phyloP scores from a whole-genome alignment of 1,284 basidiomycete genomes.

The Schizophyllum amplum region DNA sequence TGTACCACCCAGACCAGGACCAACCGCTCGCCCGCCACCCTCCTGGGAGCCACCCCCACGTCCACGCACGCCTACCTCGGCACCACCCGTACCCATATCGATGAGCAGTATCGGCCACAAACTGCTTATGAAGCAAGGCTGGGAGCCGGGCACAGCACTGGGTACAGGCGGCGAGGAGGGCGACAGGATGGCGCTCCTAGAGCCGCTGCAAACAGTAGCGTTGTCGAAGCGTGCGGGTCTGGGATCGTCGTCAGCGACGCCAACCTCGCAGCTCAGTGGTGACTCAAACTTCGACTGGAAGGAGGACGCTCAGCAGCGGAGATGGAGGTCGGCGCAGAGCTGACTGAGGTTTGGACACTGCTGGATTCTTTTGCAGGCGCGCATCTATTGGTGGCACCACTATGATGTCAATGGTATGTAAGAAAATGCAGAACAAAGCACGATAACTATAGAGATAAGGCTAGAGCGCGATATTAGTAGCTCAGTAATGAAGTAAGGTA shows the following conservation, averaged over 20 bases:
- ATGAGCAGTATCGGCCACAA: constrained; percentile 58
- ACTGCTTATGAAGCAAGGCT: constrained; percentile 64
- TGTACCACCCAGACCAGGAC: constrained; percentile 7
- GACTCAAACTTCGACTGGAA: constrained; percentile 15
- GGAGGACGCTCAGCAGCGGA: constrained; percentile 20
- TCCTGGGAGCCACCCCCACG: constrained; percentile 11
- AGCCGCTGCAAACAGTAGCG: constrained; percentile 41
- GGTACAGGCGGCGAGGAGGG: constrained; percentile 29
- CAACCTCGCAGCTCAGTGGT: constrained; percentile 8
- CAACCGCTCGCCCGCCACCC: background rate
- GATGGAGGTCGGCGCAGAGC: constrained; percentile 11
- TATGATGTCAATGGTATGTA: too few species aligned
- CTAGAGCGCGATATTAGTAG: background rate
- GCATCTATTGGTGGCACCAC: background rate
- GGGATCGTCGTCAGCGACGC: constrained; percentile 16
- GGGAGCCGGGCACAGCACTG: constrained; percentile 58
- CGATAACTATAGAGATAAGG: background rate
- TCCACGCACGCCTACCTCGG: constrained; percentile 18
- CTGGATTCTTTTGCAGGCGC: background rate
- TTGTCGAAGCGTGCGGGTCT: constrained; percentile 44
- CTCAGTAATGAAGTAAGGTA: background rate
- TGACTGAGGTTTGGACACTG: background rate
- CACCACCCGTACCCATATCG: constrained; percentile 37
- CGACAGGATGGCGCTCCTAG: constrained; percentile 35
- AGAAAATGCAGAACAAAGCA: background rate